Base-by-base conservation (phyloP, 768 basidiomycete genomes). In the Mycena galericulata region DNA sequence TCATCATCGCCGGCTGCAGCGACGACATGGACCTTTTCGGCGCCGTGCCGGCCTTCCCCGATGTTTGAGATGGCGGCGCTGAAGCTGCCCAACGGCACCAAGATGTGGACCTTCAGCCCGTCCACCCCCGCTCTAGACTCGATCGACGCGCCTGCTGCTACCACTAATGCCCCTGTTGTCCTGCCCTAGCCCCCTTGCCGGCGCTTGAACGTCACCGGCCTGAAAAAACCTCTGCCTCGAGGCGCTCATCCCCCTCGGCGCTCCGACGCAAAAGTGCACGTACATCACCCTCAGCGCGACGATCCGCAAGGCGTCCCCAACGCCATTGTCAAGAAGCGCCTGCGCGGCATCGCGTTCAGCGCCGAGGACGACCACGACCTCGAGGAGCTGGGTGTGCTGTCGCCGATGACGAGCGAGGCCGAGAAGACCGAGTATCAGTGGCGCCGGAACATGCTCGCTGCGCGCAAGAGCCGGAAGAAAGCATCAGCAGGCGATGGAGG, bases 381-480 rank as follows among this genome's bases (percentile, higher is more conserved):
- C n/a, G 58, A 47, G 18, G 58, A n/a, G 15, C 77, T 74, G 14
- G 62, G 70, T n/a, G 60, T 50, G 2, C 61, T 67, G 17, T 57
- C 50, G 14, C 75, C 80, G 0, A 73, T 78, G 0, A 59, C 76
- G 26, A 77, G 77, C 4, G 86, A 86, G 69, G 75, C 82, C 64
- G 84, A 86, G 62, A 85, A 84, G 61, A 91, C 92, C 71, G 88
- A 86, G 76, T 80, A 81, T 18, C 92, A 92, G 83, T n/a, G n/a
- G n/a, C n/a, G n/a, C n/a, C n/a, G n/a, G n/a, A n/a, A n/a, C n/a
- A n/a, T n/a, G n/a, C n/a, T n/a, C n/a, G n/a, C n/a, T n/a, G n/a
- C n/a, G n/a, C n/a, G n/a, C n/a, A n/a, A n/a, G n/a, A n/a, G n/a
- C n/a, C n/a, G n/a, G n/a, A n/a, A n/a, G n/a, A n/a, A n/a, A n/a